These are phyloP conservation scores for Noccaea bulbosa DNA, from an alignment of 345 rosid species.

Conservation along the genomic window DNA sequence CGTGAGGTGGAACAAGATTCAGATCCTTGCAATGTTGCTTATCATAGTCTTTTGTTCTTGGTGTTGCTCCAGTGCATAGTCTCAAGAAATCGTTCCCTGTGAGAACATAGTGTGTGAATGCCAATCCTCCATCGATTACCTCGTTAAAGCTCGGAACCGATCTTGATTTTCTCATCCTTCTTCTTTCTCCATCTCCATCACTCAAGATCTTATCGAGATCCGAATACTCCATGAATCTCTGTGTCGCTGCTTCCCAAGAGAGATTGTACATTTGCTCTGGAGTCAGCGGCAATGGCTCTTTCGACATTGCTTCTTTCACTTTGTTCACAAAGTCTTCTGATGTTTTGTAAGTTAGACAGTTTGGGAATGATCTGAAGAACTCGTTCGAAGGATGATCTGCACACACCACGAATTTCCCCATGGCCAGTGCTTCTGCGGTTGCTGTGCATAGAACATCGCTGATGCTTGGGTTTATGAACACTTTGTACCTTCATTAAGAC, in stretches of 20 bases:
- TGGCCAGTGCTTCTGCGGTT: constrained; percentile 97
- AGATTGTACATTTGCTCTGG: constrained; percentile 78
- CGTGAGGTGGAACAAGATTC: constrained; percentile 78
- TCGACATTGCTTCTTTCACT: constrained; percentile 82
- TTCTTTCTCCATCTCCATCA: constrained; percentile 37
- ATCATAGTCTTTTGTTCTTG: constrained; percentile 77
- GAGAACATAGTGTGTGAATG: constrained; percentile 82
- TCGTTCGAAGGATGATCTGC: constrained; percentile 99
- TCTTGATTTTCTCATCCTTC: constrained; percentile 50
- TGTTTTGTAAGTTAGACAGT: constrained; percentile 87
- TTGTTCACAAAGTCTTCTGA: constrained; percentile 82
- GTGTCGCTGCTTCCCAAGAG: constrained; percentile 98
- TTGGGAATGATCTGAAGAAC: constrained; percentile 93
- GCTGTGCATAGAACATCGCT: constrained; percentile 99
- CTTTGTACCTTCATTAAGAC: constrained; percentile 79
- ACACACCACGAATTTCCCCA: constrained; percentile 96
- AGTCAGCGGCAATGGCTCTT: constrained; percentile 86
- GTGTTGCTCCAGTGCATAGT: constrained; percentile 83
- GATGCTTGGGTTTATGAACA: constrained; percentile 94
- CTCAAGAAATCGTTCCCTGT: constrained; percentile 90
- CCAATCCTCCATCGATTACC: constrained; percentile 82
- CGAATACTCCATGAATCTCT: constrained; percentile 83
- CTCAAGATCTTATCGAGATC: constrained; percentile 71
- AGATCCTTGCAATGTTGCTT: constrained; percentile 89
- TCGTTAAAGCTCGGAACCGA: constrained; percentile 65